Evolutionary conservation across 768 basidiomycete species (phyloP).

Genomic region (Phlebiopsis gigantea): DNA sequence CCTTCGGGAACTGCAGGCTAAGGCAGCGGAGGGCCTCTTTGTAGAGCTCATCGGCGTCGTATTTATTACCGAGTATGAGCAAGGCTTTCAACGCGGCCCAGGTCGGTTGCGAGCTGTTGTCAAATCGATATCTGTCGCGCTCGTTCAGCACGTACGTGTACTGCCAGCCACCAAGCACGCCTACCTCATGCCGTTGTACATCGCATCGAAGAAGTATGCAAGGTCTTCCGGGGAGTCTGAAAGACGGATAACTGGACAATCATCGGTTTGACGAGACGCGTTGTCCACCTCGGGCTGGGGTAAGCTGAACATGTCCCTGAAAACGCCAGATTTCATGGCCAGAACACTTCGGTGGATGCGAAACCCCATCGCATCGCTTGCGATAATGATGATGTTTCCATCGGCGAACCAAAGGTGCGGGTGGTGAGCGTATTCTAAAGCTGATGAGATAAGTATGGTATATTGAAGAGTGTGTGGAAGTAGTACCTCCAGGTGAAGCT

Average conservation of each 20-base stretch:
- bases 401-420: slow-evolving; percentile 1
- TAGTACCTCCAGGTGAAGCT: too few relatives aligned
- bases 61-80: slow-evolving; percentile 8
- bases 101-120: neutral
- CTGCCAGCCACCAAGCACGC: neutral
- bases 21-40: slow-evolving; percentile 7
- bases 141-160: too few relatives aligned
- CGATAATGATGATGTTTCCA: slow-evolving; percentile 7
- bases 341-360: slow-evolving; percentile 5
- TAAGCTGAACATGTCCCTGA: slow-evolving; percentile 8
- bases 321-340: slow-evolving; percentile 1
- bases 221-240: slow-evolving; percentile 1
- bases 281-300: neutral
- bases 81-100: slow-evolving; percentile 1
- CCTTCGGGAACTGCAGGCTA: neutral
- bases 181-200: slow-evolving; percentile 6
- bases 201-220: neutral
- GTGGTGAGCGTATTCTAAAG: neutral
- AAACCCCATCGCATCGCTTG: slow-evolving; percentile 19
- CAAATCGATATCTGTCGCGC: slow-evolving; percentile 2
- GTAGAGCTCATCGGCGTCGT: slow-evolving; percentile 6
- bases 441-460: too few relatives aligned
- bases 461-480: too few relatives aligned
- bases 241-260: neutral
- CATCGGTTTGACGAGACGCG: neutral